Evolutionary conservation across 768 basidiomycete genomes (phyloP).

Genomic region (Suillus fuscotomentosus): DNA sequence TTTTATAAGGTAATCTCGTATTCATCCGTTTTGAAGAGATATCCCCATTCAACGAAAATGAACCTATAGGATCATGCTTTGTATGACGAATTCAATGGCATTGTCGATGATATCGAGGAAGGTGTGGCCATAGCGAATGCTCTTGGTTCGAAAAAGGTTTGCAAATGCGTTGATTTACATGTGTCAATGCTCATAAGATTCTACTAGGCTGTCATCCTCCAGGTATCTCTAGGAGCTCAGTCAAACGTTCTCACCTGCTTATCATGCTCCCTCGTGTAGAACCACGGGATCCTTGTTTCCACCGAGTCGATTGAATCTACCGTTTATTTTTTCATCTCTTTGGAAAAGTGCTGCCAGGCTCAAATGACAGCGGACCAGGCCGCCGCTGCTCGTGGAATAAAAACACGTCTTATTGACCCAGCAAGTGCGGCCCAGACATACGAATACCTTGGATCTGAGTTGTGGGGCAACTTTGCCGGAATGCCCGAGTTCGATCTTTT

Average conservation of each 20-base stretch:
- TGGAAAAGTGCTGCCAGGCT: conserved; percentile 31
- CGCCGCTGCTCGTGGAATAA: conserved; percentile 17
- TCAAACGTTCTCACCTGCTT: not conserved
- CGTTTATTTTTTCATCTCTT: conserved; percentile 20
- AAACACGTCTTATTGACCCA: conserved; percentile 4
- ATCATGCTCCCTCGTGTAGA: conserved; percentile 10
- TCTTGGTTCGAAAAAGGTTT: conserved; percentile 25
- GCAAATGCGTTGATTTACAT: not conserved
- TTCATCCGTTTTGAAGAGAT: not conserved
- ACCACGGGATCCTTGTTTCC: conserved; percentile 27
- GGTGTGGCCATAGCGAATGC: conserved; percentile 29
- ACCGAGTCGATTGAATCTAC: conserved; percentile 23
- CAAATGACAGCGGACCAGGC: conserved; percentile 31
- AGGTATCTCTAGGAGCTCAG: conserved; percentile 7
- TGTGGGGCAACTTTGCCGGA: conserved; percentile 38
- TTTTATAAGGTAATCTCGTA: conserved; percentile 26
- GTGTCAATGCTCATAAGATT: not conserved
- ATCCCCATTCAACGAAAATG: not conserved
- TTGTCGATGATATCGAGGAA: conserved; percentile 35
- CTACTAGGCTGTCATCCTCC: conserved; percentile 20
- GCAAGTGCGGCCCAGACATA: conserved; percentile 24
- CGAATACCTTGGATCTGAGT: conserved; percentile 22
- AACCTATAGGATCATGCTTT: conserved; percentile 24
- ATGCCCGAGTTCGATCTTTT: conserved; percentile 36
- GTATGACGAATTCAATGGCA: conserved; percentile 33